Evolutionary conservation across 1,284 basidiomycete genomes (phyloP).

Genomic region (Stereum hirsutum): DNA sequence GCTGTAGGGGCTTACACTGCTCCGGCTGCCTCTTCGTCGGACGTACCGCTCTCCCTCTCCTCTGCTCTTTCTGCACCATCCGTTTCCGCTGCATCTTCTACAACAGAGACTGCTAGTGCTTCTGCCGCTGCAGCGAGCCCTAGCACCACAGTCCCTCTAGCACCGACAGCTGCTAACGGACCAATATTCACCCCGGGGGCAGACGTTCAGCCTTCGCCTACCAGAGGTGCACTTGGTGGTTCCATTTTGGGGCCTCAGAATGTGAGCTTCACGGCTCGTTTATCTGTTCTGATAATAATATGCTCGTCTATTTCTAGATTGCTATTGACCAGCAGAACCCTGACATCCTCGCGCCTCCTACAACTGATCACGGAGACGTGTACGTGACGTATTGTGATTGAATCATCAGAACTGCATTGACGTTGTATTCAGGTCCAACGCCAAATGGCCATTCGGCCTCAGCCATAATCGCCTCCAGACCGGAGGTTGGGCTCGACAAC

Average conservation of each 20-base stretch:
- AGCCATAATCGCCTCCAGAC: slow-evolving; percentile 62
- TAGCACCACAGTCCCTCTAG: slow-evolving; percentile 32
- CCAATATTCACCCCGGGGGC: slow-evolving; percentile 27
- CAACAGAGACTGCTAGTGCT: not conserved
- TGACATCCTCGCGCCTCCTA: slow-evolving; percentile 55
- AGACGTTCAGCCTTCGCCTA: slow-evolving; percentile 21
- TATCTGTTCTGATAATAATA: no score
- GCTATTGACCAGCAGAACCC: slow-evolving; percentile 48
- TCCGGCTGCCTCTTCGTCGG: not conserved
- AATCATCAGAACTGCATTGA: not conserved
- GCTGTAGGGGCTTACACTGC: not conserved
- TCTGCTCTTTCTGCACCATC: not conserved
- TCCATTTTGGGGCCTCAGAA: slow-evolving; percentile 50
- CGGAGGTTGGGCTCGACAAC: slow-evolving; percentile 68
- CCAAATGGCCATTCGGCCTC: slow-evolving; percentile 65
- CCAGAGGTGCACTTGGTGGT: slow-evolving; percentile 38
- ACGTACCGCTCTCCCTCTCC: no score
- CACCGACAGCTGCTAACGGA: slow-evolving; percentile 42
- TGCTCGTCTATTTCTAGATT: no score
- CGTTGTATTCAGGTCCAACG: slow-evolving; percentile 33
- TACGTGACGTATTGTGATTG: slow-evolving; percentile 20
- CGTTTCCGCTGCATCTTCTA: not conserved
- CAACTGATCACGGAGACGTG: slow-evolving; percentile 58
- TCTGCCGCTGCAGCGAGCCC: not conserved
- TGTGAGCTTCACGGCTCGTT: no score